A percentile compares a stretch with the other conserved stretches of the same genome.
Conservation (phyloP, 148 eudicot genomes). For the Rhododendron ferrugineum region DNA sequence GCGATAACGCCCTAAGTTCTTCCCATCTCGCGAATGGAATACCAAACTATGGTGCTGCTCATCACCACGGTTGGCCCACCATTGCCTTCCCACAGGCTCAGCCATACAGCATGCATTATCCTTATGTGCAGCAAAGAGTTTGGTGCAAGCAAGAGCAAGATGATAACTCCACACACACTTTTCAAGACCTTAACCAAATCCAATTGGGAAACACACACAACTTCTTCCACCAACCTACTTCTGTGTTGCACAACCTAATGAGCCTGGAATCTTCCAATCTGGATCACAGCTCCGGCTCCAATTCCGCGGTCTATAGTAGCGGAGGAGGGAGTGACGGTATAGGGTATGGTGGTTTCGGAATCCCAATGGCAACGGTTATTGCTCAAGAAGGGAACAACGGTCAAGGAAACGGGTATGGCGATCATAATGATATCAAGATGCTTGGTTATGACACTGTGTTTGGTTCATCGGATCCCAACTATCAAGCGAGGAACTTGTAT, state of each 20-base stretch:
- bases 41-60: constrained; percentile 10
- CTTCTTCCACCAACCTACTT: constrained; percentile 37
- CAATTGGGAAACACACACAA: constrained; percentile 50
- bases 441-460: constrained; percentile 13
- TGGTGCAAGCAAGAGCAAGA: constrained; percentile 87
- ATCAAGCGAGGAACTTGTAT: constrained; percentile 38
- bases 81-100: constrained; percentile 52
- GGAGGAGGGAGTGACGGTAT: constrained; percentile 22
- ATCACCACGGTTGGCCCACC: constrained; percentile 47
- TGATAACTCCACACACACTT: neutral
- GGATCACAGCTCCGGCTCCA: constrained; percentile 44
- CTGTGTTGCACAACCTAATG: constrained; percentile 49
- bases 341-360: constrained; percentile 22
- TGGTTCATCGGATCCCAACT: constrained; percentile 13
- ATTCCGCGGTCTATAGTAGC: constrained; percentile 28
- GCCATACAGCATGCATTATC: constrained; percentile 23
- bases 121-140: constrained; percentile 28
- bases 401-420: constrained; percentile 12
- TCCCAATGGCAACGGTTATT: constrained; percentile 31
- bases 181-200: constrained; percentile 37
- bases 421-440: constrained; percentile 8
- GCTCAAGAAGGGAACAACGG: constrained; percentile 19
- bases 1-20: constrained; percentile 9
- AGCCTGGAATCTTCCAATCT: constrained; percentile 38
- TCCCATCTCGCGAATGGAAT: constrained; percentile 13